These are phyloP conservation scores for Hypomyces rosellus DNA, from an alignment of 2,329 filamentous ascomycete genomes.

Conservation along the genomic window DNA sequence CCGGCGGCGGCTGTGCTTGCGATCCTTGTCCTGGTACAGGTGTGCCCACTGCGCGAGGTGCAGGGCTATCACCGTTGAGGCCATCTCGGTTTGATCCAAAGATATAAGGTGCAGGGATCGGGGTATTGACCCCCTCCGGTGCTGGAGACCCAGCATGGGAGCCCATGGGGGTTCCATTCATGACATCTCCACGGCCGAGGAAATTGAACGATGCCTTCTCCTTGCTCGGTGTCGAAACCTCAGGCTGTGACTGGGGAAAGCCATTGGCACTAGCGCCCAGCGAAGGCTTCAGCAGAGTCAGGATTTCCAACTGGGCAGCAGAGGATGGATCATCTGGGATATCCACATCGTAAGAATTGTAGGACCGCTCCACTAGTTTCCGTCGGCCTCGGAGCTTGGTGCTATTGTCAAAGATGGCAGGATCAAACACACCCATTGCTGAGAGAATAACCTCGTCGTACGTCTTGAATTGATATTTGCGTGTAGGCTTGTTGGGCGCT, in stretches of 20 bases:
- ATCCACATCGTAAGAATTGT: conserved; percentile 88
- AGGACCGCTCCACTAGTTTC: conserved; percentile 77
- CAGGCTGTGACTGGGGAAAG: conserved; percentile 35
- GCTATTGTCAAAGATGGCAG: conserved; percentile 76
- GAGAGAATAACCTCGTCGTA: conserved; percentile 96
- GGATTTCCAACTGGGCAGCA: conserved; percentile 67
- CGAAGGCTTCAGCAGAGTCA: conserved; percentile 55
- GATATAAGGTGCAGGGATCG: conserved; percentile 50
- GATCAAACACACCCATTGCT: conserved; percentile 90
- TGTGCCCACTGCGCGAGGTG: conserved; percentile 45
- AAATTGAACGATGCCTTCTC: conserved; percentile 62
- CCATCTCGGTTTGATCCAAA: conserved; percentile 44
- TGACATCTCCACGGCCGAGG: conserved; percentile 58
- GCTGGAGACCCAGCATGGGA: conserved; percentile 84
- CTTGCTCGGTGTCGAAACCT: conserved; percentile 54
- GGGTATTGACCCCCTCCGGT: conserved; percentile 69
- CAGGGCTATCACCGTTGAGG: conserved; percentile 45
- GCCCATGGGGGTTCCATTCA: conserved; percentile 71
- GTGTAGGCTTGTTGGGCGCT: conserved; percentile 78
- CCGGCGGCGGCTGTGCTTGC: conserved; percentile 32
- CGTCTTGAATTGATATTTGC: conserved; percentile 92
- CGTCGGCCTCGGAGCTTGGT: conserved; percentile 73
- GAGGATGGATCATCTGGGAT: conserved; percentile 83
- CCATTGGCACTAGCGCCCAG: conserved; percentile 41
- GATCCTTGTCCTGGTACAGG: conserved; percentile 31